Base-by-base conservation (phyloP, 169 alveolate species). In the Plasmodium gonderi region DNA sequence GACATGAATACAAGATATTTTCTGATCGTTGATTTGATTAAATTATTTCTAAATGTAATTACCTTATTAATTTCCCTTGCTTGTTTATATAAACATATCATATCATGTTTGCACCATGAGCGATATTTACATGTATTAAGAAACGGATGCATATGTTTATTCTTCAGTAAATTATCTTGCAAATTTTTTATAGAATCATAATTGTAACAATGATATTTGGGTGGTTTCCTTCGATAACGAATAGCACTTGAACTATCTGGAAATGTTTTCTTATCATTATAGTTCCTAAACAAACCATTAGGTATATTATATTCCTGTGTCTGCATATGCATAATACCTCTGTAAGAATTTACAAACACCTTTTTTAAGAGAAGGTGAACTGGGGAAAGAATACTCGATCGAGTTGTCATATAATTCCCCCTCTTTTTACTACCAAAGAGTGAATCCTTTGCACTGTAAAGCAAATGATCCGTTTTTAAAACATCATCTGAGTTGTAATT, bases 61-160 rank as follows among this genome's bases (percentile, higher is more conserved):
- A 79, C 14, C 9, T 33, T 51, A 17, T 29, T 54, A 45, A 49
- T 47, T 2, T 29, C 40, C 23, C 40, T 7, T 29, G 47, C 36
- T 8, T 81, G 47, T 67, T 67, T 81, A 14, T 68, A 44, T 72
- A 49, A 81, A n/a, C 91, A 81, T 17, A 20, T 17, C 17, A 81
- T 17, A 44, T 81, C 75, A 49, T 11, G 14, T 11, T 67, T 44
- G 75, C 91, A 81, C 40, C 9, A 8, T 11, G 9, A n/a, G 14
- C 45, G 33, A 40, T 54, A 20, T 36, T 79, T 49, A 8, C 42
- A 49, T 38, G 40, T 17, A 69, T 23, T 38, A 3, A 33, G 49
- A 12, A 69, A 42, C 1, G 49, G n/a, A n/a, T 69, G 42, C n/a
- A 69, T 69, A 69, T 33, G 79, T 26, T 42, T 69, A 31, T 31